These are phyloP conservation scores for Saccharomycopsis crataegensis DNA, from an alignment of 1,139 yeast species.

Conservation along the genomic window DNA sequence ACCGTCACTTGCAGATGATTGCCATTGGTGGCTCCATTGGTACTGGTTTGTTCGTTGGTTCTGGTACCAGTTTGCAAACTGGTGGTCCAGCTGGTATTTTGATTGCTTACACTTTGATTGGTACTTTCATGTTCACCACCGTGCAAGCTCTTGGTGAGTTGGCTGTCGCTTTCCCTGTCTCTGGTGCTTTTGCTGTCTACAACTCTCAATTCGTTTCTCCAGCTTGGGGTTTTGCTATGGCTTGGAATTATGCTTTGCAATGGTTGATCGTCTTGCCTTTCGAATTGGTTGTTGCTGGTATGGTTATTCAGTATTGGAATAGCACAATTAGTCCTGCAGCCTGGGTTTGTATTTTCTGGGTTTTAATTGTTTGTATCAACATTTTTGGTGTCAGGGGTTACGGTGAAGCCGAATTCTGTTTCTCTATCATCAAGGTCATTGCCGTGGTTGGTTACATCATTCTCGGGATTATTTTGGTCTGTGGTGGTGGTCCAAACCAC, in stretches of 20 bases:
- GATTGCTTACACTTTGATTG: conserved; percentile 45
- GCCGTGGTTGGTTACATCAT: conserved; percentile 63
- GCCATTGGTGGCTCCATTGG: conserved; percentile 89
- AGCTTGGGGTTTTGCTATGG: conserved; percentile 71
- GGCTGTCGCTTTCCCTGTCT: conserved; percentile 58
- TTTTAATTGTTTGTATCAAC: conserved; percentile 47
- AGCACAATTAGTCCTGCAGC: conserved; percentile 51
- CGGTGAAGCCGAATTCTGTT: conserved; percentile 60
- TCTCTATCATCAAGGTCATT: conserved; percentile 52
- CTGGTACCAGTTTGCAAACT: conserved; percentile 51
- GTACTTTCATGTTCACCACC: conserved; percentile 51
- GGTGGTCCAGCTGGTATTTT: conserved; percentile 69
- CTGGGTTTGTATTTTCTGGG: conserved; percentile 60
- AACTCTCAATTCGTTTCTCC: conserved; percentile 60
- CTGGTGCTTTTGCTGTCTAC: conserved; percentile 66
- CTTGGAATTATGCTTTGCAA: conserved; percentile 61
- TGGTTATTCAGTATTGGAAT: conserved; percentile 63
- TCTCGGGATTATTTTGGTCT: conserved; percentile 65
- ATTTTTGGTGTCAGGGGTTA: conserved; percentile 54
- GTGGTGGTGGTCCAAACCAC: too few species aligned
- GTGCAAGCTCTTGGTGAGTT: conserved; percentile 66
- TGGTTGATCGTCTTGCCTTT: conserved; percentile 66
- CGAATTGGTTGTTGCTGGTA: conserved; percentile 65
- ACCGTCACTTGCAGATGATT: conserved; percentile 67
- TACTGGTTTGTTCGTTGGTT: conserved; percentile 51